Conservation (phyloP, 2,329 filamentous ascomycete genomes). For the Mycosphaerella sp. region DNA sequence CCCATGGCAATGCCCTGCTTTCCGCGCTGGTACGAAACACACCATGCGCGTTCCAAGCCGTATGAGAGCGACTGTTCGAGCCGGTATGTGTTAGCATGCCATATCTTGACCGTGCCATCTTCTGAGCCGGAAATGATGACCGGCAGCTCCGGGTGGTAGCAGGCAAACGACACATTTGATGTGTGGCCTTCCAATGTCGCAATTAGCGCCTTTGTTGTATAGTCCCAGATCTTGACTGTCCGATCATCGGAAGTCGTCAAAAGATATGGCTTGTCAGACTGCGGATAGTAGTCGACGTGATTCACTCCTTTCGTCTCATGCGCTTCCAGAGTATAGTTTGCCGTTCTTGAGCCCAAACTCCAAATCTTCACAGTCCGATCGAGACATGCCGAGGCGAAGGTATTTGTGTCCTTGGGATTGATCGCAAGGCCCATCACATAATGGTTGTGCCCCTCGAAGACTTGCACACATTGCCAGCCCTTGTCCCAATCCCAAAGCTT, state of each 20-base stretch:
- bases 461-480: constrained; percentile 93
- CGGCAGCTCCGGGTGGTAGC: constrained; percentile 93
- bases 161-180: constrained; percentile 96
- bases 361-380: constrained; percentile 98
- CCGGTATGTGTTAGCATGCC: constrained; percentile 96
- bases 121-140: constrained; percentile 98
- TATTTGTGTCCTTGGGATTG: constrained; percentile 84
- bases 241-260: constrained; percentile 94
- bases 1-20: constrained; percentile 92
- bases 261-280: constrained; percentile 70
- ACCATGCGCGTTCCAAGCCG: constrained; percentile 93
- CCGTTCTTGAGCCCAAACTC: constrained; percentile 86
- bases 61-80: constrained; percentile 96
- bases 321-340: constrained; percentile 94
- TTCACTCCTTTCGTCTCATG: constrained; percentile 98
- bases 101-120: constrained; percentile 95
- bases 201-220: constrained; percentile 94
- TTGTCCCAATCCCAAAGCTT: constrained; percentile 99
- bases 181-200: constrained; percentile 95
- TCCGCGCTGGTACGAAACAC: constrained; percentile 89
- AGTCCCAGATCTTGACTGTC: constrained; percentile 98
- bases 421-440: constrained; percentile 97
- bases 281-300: constrained; percentile 81
- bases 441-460: constrained; percentile 93
- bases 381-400: constrained; percentile 69